Evolutionary conservation across 202 grass and related monocot genomes (phyloP).

Genomic region (Digitaria exilis): DNA sequence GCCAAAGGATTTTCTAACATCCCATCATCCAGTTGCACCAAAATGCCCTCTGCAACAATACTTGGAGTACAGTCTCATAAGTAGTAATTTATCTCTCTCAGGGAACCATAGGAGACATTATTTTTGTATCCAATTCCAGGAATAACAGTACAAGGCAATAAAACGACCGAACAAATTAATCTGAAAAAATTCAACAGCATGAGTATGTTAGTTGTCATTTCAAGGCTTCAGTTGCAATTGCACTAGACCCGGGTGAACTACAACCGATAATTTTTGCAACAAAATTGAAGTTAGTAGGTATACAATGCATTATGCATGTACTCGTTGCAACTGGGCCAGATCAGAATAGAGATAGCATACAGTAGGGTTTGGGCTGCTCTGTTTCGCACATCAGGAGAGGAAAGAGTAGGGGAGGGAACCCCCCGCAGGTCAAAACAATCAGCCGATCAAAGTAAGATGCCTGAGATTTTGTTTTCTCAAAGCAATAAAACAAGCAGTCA

Average conservation of each 20-base stretch:
- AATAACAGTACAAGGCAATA: background rate
- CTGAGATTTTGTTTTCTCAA: no score
- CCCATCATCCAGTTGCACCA: background rate
- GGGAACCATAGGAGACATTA: background rate
- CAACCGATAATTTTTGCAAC: no score
- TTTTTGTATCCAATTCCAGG: background rate
- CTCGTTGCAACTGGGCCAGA: no score
- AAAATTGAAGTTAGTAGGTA: no score
- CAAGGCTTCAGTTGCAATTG: background rate
- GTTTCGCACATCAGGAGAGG: no score
- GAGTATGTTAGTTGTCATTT: background rate
- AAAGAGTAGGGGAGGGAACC: no score
- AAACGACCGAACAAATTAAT: background rate
- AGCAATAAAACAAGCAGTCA: no score
- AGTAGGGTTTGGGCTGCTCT: no score
- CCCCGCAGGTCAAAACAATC: background rate
- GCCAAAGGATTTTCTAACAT: background rate
- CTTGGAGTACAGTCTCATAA: background rate
- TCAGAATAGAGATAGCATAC: no score
- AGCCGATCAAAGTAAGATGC: background rate
- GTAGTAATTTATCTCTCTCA: background rate
- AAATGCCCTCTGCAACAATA: background rate
- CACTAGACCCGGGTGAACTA: no score
- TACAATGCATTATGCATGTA: no score
- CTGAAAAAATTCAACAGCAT: background rate